Percentiles rank a stretch among this genome's conserved stretches.
Evolutionary conservation across 2,329 filamentous ascomycete species (phyloP).

Genomic region (Ophiostoma quercus): DNA sequence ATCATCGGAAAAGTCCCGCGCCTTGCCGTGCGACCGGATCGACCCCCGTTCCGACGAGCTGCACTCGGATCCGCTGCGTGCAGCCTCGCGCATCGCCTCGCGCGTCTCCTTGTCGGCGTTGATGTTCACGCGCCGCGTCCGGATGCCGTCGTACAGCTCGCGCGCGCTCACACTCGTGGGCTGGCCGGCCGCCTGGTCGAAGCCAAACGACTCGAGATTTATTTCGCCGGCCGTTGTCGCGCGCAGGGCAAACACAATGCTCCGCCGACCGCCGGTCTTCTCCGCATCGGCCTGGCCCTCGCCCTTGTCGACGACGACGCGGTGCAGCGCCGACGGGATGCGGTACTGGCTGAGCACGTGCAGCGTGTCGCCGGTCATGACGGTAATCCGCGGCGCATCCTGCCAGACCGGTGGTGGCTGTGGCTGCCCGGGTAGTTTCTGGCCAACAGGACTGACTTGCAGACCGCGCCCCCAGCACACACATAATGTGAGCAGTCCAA

Average conservation of each 20-base stretch:
- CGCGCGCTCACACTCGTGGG: constrained; percentile 15
- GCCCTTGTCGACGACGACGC: constrained; percentile 25
- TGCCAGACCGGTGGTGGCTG: constrained; percentile 22
- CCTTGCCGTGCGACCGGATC: constrained; percentile 24
- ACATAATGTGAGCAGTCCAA: constrained; percentile 29
- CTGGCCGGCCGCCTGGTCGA: constrained; percentile 4
- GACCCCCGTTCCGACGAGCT: constrained; percentile 22
- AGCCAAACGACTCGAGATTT: constrained; percentile 24
- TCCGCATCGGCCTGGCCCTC: neutral
- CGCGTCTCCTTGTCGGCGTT: constrained; percentile 25
- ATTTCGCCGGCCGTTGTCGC: constrained; percentile 25
- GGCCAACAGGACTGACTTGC: constrained; percentile 23
- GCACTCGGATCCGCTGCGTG: constrained; percentile 4
- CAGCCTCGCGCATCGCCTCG: constrained; percentile 21
- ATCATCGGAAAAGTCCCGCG: neutral
- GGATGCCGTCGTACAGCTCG: constrained; percentile 27
- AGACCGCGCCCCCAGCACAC: constrained; percentile 28
- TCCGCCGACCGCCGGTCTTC: constrained; percentile 23
- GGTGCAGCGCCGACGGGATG: constrained; percentile 27
- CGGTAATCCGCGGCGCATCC: constrained; percentile 26
- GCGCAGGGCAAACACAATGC: constrained; percentile 30
- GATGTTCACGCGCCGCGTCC: constrained; percentile 27
- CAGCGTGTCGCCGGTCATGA: constrained; percentile 29
- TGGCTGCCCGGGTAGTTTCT: neutral
- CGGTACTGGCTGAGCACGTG: constrained; percentile 24